These are phyloP conservation scores for Schizopora paradoxa DNA, from an alignment of 1,284 basidiomycete genomes.

Conservation along the genomic window DNA sequence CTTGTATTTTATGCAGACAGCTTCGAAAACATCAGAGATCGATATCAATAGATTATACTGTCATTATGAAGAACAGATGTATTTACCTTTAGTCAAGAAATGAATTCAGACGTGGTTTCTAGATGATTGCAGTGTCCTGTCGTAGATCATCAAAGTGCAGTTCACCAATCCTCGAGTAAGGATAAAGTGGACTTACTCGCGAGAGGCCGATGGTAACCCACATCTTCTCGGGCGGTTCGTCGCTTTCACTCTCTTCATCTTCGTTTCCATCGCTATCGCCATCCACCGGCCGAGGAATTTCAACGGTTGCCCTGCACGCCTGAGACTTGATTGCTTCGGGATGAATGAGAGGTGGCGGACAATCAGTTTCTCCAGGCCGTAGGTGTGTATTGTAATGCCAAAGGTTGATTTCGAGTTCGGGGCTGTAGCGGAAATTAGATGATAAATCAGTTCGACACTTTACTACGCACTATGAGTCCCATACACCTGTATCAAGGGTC, in stretches of 20 bases:
- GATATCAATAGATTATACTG: no score
- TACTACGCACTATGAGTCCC: slow-evolving; percentile 10
- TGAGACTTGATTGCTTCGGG: slow-evolving; percentile 3
- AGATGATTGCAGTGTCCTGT: no score
- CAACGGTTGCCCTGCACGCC: background rate
- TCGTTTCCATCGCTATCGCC: background rate
- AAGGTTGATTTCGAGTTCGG: slow-evolving; percentile 9
- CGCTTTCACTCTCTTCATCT: slow-evolving; percentile 3
- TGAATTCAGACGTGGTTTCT: no score
- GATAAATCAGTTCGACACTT: background rate
- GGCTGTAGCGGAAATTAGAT: background rate
- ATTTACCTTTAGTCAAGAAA: no score
- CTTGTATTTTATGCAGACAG: background rate
- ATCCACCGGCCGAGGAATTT: background rate
- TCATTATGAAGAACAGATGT: no score
- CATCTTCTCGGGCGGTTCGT: background rate
- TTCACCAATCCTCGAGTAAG: no score
- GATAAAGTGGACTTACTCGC: background rate
- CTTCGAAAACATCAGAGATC: no score
- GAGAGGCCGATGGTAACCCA: slow-evolving; percentile 9
- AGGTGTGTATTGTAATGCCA: slow-evolving; percentile 7
- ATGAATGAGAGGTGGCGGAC: slow-evolving; percentile 1
- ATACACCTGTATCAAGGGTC: background rate
- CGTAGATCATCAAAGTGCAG: no score
- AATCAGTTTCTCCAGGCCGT: background rate